Evolutionary conservation across 2,329 filamentous ascomycete species (phyloP).

Genomic region (Arachnopeziza araneosa): DNA sequence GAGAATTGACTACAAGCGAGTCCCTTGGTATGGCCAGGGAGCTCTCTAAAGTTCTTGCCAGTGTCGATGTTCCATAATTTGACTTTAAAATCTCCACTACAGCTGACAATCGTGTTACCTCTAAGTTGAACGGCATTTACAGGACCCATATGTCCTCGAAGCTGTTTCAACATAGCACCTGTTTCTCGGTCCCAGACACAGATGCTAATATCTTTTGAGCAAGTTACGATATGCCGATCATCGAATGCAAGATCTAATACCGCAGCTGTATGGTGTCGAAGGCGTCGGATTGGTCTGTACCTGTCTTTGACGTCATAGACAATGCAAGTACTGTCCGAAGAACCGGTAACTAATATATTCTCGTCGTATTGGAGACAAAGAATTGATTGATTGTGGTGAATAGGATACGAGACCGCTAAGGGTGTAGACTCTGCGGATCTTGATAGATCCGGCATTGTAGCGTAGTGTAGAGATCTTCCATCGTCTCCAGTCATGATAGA

Average conservation of each 20-base stretch:
- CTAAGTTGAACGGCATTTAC: slow-evolving; percentile 96
- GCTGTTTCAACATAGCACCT: slow-evolving; percentile 67
- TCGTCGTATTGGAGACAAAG: slow-evolving; percentile 94
- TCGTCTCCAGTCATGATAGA: slow-evolving; percentile 47
- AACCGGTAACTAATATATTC: slow-evolving; percentile 88
- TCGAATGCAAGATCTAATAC: slow-evolving; percentile 94
- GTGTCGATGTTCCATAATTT: slow-evolving; percentile 95
- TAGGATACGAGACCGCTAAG: slow-evolving; percentile 49
- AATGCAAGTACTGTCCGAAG: slow-evolving; percentile 86
- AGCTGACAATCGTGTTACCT: slow-evolving; percentile 87
- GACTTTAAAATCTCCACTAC: slow-evolving; percentile 86
- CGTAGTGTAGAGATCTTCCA: slow-evolving; percentile 49
- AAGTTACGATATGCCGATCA: slow-evolving; percentile 87
- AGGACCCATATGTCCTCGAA: slow-evolving; percentile 81
- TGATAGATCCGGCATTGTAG: slow-evolving; percentile 39
- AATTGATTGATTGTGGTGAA: slow-evolving; percentile 85
- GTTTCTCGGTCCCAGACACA: slow-evolving; percentile 90
- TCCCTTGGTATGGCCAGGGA: slow-evolving; percentile 83
- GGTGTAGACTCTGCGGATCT: slow-evolving; percentile 44
- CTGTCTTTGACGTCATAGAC: slow-evolving; percentile 78
- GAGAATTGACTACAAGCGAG: slow-evolving; percentile 95
- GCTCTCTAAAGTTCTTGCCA: slow-evolving; percentile 84
- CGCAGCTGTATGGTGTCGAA: slow-evolving; percentile 75
- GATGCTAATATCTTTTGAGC: slow-evolving; percentile 91
- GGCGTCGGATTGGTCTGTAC: slow-evolving; percentile 73